phyloP scores from a whole-genome alignment of 768 basidiomycete species.

The Fomitopsis serialis region DNA sequence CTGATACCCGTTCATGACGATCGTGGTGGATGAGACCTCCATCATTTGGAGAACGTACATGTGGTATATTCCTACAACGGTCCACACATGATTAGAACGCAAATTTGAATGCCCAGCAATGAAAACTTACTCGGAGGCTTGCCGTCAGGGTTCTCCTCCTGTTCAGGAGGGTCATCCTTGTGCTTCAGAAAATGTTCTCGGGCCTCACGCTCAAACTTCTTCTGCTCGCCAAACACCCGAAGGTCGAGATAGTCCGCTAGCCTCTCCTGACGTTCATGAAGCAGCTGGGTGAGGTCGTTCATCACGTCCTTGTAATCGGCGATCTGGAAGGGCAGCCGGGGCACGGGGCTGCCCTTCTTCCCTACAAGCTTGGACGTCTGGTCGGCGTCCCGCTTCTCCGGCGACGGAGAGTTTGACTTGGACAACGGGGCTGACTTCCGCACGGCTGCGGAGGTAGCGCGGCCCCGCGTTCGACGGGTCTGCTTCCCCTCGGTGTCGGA shows the following conservation, averaged over 20 bases:
- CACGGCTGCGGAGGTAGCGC: neutral
- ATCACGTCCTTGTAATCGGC: constrained; percentile 6
- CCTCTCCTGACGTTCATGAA: constrained; percentile 9
- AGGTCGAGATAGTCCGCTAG: constrained; percentile 18
- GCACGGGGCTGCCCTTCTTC: neutral
- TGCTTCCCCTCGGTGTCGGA: neutral
- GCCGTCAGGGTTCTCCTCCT: neutral
- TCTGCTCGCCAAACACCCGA: constrained; percentile 4
- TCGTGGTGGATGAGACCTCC: constrained; percentile 25
- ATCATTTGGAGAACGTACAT: constrained; percentile 29
- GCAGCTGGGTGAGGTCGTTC: constrained; percentile 4
- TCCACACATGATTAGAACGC: neutral
- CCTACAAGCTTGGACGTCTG: neutral
- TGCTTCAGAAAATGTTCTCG: neutral
- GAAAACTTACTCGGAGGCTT: neutral
- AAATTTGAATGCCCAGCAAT: too few species aligned
- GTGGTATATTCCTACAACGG: constrained; percentile 29
- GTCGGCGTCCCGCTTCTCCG: neutral
- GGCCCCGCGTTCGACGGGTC: neutral
- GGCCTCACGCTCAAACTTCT: neutral
- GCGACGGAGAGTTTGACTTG: neutral
- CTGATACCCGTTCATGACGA: constrained; percentile 31
- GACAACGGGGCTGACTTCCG: neutral
- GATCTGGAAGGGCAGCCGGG: constrained; percentile 9
- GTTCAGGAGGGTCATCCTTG: neutral